Conservation (phyloP, 306 rosid species). For the Cucurbita argyrosperma region DNA sequence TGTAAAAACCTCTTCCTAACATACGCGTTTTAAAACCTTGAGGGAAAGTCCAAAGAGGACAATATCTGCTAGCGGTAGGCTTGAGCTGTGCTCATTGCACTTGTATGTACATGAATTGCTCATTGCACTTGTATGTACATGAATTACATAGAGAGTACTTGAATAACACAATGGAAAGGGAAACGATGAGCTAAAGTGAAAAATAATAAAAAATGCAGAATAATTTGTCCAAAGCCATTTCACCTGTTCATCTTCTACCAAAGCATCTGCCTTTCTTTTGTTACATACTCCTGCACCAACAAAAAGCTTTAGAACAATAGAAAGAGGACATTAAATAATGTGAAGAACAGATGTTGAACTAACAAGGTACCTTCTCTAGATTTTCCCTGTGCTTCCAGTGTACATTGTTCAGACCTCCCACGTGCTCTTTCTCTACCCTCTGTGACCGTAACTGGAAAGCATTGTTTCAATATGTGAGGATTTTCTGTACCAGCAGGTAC, state of each 20-base stretch:
- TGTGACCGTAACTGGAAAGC: slow-evolving; percentile 8
- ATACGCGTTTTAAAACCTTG: no score
- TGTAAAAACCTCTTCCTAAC: no score
- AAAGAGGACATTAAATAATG: not conserved
- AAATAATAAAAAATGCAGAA: not conserved
- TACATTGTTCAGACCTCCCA: slow-evolving; percentile 15
- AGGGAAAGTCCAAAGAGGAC: no score
- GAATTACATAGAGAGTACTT: not conserved
- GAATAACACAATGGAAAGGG: slow-evolving; percentile 28
- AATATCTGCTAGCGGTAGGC: no score
- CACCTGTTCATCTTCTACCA: slow-evolving; percentile 14
- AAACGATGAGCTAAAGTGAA: slow-evolving; percentile 13
- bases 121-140: not conserved
- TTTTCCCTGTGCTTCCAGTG: slow-evolving; percentile 11
- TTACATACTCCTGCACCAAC: slow-evolving; percentile 23
- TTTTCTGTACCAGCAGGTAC: slow-evolving; percentile 17
- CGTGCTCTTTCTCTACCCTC: slow-evolving; percentile 5
- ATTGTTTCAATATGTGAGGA: slow-evolving; percentile 10
- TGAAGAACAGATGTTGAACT: slow-evolving; percentile 5
- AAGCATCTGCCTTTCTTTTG: slow-evolving; percentile 48
- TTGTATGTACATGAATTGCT: no score
- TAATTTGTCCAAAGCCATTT: slow-evolving; percentile 9
- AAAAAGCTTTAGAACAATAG: not conserved
- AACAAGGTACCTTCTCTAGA: slow-evolving; percentile 31
- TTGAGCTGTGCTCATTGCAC: not conserved